A percentile compares a stretch with the other conserved stretches of the same genome.
phyloP scores from a whole-genome alignment of 495 filamentous ascomycete genomes.

The Xeromyces bisporus region DNA sequence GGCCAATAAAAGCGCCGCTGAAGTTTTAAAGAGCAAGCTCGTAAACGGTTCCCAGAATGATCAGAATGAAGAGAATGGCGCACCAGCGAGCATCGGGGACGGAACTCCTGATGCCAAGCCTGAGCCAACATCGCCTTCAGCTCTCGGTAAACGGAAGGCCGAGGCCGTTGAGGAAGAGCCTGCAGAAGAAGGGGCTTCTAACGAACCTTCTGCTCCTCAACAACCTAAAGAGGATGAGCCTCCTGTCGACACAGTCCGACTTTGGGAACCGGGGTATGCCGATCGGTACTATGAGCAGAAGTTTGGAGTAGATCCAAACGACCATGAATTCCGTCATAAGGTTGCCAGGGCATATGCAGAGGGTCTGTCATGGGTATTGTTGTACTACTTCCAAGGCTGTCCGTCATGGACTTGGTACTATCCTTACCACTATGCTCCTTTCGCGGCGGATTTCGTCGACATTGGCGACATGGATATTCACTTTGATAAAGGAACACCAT shows the following conservation, averaged over 20 bases:
- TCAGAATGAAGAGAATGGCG: conserved; percentile 8
- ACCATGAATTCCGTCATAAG: conserved; percentile 75
- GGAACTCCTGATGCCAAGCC: conserved; percentile 9
- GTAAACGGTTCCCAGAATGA: conserved; percentile 27
- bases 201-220: conserved; percentile 30
- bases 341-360: conserved; percentile 91
- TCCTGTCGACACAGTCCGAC: conserved; percentile 60
- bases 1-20: conserved; percentile 90
- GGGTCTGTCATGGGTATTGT: conserved; percentile 92
- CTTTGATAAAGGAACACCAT: conserved; percentile 76
- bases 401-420: conserved; percentile 99
- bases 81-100: conserved; percentile 4
- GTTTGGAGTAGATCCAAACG: conserved; percentile 67
- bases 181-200: conserved; percentile 39
- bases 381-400: conserved; percentile 96
- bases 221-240: conserved; percentile 40
- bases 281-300: conserved; percentile 97
- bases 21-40: conserved; percentile 68
- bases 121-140: conserved; percentile 23
- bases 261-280: conserved; percentile 92
- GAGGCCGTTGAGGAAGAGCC: conserved; percentile 46
- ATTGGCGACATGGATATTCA: conserved; percentile 58
- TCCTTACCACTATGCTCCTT: conserved; percentile 95
- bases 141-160: conserved; percentile 44
- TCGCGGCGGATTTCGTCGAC: conserved; percentile 86